These are phyloP conservation scores for Elaeagnus macrophylla DNA, from an alignment of 306 rosid species.

Conservation along the genomic window DNA sequence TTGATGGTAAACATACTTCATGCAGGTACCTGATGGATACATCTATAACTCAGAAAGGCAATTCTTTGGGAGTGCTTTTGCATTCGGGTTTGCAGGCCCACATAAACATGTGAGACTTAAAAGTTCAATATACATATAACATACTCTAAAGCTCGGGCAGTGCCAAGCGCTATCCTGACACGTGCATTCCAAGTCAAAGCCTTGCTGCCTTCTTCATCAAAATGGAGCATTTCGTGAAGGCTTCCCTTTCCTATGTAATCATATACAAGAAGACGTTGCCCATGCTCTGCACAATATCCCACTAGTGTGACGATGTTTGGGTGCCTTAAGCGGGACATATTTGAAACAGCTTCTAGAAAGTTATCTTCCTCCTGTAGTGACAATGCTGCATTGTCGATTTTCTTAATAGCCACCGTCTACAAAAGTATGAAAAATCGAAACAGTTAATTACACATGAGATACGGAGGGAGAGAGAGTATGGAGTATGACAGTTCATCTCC, in stretches of 20 bases:
- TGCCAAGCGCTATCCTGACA: slow-evolving; percentile 93
- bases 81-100: slow-evolving; percentile 5
- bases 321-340: slow-evolving; percentile 63
- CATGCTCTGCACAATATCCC: slow-evolving; percentile 77
- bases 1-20: slow-evolving; percentile 93
- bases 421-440: slow-evolving; percentile 1
- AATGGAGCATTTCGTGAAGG: slow-evolving; percentile 89
- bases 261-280: slow-evolving; percentile 67
- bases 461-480: no score
- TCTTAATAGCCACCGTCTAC: slow-evolving; percentile 83
- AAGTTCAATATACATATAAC: slow-evolving; percentile 24
- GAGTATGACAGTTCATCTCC: no score
- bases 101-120: slow-evolving; percentile 4
- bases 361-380: slow-evolving; percentile 84
- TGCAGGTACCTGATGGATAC: slow-evolving; percentile 79
- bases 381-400: slow-evolving; percentile 89
- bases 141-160: slow-evolving; percentile 97
- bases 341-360: slow-evolving; percentile 71
- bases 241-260: slow-evolving; percentile 75
- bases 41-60: slow-evolving; percentile 10
- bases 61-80: not conserved
- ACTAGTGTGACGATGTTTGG: slow-evolving; percentile 63
- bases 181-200: slow-evolving; percentile 91
- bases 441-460: no score
- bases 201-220: slow-evolving; percentile 67